These are phyloP conservation scores for Tilletia indica DNA, from an alignment of 1,284 basidiomycete genomes.

Conservation along the genomic window DNA sequence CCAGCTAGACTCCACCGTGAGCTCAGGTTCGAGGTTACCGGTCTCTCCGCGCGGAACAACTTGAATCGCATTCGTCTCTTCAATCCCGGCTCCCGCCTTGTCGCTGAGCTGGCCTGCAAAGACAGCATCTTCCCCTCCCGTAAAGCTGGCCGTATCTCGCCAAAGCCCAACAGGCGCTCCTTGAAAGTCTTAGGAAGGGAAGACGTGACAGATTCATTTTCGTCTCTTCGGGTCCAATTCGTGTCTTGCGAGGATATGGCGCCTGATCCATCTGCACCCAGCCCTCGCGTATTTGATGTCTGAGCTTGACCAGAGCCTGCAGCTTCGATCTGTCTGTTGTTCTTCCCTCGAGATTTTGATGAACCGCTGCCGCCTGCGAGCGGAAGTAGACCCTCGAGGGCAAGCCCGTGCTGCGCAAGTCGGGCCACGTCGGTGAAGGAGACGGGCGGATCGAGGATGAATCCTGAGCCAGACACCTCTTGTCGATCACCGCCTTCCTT, in stretches of 20 bases:
- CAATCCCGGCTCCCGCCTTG: not conserved
- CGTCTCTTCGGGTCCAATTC: too few species aligned
- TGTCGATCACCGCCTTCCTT: not conserved
- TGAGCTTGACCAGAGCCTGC: too few species aligned
- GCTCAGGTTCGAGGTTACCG: not conserved
- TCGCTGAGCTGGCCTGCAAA: not conserved
- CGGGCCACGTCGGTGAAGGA: slow-evolving; percentile 2
- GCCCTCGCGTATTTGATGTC: too few species aligned
- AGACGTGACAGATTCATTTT: not conserved
- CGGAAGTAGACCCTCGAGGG: slow-evolving; percentile 2
- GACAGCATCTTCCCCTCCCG: slow-evolving; percentile 1
- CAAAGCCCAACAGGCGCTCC: slow-evolving; percentile 7
- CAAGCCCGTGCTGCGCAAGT: slow-evolving; percentile 8
- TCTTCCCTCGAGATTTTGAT: too few species aligned
- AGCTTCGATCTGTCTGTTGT: too few species aligned
- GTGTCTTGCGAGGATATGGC: too few species aligned
- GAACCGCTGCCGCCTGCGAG: not conserved
- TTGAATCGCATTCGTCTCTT: not conserved
- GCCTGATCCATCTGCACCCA: too few species aligned
- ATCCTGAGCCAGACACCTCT: not conserved
- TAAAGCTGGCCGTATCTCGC: not conserved
- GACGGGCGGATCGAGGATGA: not conserved
- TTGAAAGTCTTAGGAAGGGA: not conserved
- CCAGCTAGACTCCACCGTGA: not conserved
- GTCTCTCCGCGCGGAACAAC: not conserved